Evolutionary conservation across 1,139 yeast species (phyloP), one percentile per base, ranked within the genome.

Genomic region (Yamadazyma oceani): DNA sequence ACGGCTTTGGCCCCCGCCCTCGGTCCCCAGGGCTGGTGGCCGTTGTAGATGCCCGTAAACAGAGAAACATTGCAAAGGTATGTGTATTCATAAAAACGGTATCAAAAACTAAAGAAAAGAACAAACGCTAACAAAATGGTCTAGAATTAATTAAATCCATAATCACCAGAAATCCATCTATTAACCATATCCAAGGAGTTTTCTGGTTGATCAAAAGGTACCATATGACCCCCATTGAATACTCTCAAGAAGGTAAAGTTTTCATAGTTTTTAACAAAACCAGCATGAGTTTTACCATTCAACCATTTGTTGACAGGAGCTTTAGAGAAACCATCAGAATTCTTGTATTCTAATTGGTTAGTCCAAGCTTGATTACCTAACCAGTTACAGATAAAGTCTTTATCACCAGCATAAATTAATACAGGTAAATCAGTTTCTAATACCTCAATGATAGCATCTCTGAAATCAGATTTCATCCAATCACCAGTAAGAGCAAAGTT

Each of bases 311-410:
- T 60, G 38, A 69, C 64, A 27, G 79, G 71, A 32, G 65, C 62
- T 19, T 46, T 43, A 17, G 62, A 59, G 50, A 80, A 85, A 13
- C 71, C 76, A 13, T 70, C 73, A 36, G 73, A 65, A 36, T 81
- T 80, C 26, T 79, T 65, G 87, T 89, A 85, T 58, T 77, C 79
- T 50, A 85, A 70, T 40, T 62, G 75, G 55, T 84, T 71, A 28
- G 88, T 69, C 94, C 92, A 85, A n/a, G 85, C 92, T 57, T 77
- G 77, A 66, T 85, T 85, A 59, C 94, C 94, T 56, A 85, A 71
- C 94, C 94, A 85, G 68, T 85, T 85, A 63, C 94, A 85, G 53
- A 85, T 85, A 58, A 82, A 85, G 64, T 85, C 94, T 64, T 85
- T 84, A 64, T 85, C 94, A 68, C 94, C 94, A 26, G 92, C 94